Conservation (phyloP, 805 yeast species). For the Kodamaea jinghongensis region DNA sequence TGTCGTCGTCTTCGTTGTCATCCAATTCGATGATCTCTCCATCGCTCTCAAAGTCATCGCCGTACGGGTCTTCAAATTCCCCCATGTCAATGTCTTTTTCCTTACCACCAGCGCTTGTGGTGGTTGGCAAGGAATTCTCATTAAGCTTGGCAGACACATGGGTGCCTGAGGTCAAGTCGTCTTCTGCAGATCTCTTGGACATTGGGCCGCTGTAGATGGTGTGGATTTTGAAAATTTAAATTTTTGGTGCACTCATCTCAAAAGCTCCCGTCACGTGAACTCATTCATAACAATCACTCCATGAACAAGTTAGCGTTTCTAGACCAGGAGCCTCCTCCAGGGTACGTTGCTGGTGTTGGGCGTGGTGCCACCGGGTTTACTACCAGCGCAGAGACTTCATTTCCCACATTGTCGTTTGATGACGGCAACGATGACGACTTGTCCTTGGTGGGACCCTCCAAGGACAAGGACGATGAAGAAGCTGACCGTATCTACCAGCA, state of each 20-base stretch:
- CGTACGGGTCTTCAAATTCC: slow-evolving; percentile 84
- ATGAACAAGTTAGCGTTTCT: slow-evolving; percentile 46
- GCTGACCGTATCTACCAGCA: slow-evolving; percentile 69
- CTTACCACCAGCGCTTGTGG: slow-evolving; percentile 13
- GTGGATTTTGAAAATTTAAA: slow-evolving; percentile 1
- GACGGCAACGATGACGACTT: slow-evolving; percentile 17
- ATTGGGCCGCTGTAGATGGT: slow-evolving; percentile 18
- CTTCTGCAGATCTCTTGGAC: slow-evolving; percentile 53
- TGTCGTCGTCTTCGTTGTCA: slow-evolving; percentile 35
- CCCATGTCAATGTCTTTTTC: slow-evolving; percentile 61
- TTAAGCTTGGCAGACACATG: slow-evolving; percentile 34
- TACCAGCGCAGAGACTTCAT: slow-evolving; percentile 74
- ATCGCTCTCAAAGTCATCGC: slow-evolving; percentile 90
- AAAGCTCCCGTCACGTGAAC: too few species aligned
- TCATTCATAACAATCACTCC: not conserved
- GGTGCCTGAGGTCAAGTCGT: slow-evolving; percentile 22
- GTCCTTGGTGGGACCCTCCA: slow-evolving; percentile 20
- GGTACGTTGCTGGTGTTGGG: slow-evolving; percentile 89
- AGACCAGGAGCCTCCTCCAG: slow-evolving; percentile 83
- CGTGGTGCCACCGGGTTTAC: slow-evolving; percentile 95
- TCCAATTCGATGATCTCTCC: slow-evolving; percentile 85
- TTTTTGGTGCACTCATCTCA: not conserved
- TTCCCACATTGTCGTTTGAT: slow-evolving; percentile 21
- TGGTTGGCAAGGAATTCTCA: slow-evolving; percentile 7
- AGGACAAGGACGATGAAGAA: slow-evolving; percentile 64